Conservation (phyloP, 1,284 basidiomycete species). For the Cutaneotrichosporon sp. region DNA sequence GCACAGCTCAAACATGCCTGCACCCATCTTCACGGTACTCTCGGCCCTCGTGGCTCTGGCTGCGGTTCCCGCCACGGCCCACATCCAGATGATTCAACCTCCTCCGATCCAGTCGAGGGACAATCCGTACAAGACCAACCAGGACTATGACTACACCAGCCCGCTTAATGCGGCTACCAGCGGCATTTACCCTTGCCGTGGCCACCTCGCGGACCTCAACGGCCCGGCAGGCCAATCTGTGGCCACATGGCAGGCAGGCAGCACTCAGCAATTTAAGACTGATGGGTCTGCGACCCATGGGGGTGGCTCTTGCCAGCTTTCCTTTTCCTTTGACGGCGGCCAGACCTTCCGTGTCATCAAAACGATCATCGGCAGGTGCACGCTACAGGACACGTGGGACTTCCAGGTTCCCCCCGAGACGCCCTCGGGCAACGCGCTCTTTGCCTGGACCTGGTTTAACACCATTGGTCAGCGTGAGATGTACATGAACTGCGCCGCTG, state of each 20-base stretch:
- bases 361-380: slow-evolving; percentile 46
- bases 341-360: slow-evolving; percentile 47
- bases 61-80: slow-evolving; percentile 29
- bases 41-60: slow-evolving; percentile 12
- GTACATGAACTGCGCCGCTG: slow-evolving; percentile 49
- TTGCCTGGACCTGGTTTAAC: slow-evolving; percentile 51
- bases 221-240: slow-evolving; percentile 26
- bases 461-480: slow-evolving; percentile 42
- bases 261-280: slow-evolving; percentile 32
- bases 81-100: slow-evolving; percentile 42
- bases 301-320: slow-evolving; percentile 49
- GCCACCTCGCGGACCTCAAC: slow-evolving; percentile 9
- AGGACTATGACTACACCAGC: slow-evolving; percentile 44
- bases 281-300: slow-evolving; percentile 43
- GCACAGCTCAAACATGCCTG: background rate
- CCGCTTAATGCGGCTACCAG: slow-evolving; percentile 42
- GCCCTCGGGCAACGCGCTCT: slow-evolving; percentile 45
- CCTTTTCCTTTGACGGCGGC: slow-evolving; percentile 48
- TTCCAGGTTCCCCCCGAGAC: slow-evolving; percentile 43
- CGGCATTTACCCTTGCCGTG: slow-evolving; percentile 47
- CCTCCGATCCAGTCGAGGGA: slow-evolving; percentile 33
- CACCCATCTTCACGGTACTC: background rate
- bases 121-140: slow-evolving; percentile 35
- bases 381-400: slow-evolving; percentile 26
- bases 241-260: slow-evolving; percentile 35